Evolutionary conservation across 2,329 filamentous ascomycete genomes (phyloP).

Genomic region (Monosporascus sp.): DNA sequence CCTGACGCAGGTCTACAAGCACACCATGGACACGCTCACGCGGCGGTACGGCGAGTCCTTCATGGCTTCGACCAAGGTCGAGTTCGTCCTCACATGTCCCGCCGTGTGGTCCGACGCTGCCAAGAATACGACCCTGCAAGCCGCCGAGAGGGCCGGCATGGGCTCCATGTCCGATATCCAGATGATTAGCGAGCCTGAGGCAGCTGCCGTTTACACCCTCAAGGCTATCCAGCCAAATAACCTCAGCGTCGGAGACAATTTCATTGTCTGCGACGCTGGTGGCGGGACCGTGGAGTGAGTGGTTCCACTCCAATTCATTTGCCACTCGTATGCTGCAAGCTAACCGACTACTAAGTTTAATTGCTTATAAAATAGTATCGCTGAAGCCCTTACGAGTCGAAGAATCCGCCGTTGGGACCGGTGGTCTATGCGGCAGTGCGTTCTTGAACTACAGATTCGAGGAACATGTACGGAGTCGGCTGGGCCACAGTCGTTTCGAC

Average conservation of each 20-base stretch:
- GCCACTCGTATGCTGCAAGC: background rate
- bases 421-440: conserved; percentile 70
- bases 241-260: conserved; percentile 61
- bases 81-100: conserved; percentile 76
- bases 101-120: conserved; percentile 82
- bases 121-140: conserved; percentile 76
- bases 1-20: conserved; percentile 67
- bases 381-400: conserved; percentile 67
- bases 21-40: conserved; percentile 73
- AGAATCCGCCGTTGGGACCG: conserved; percentile 74
- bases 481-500: conserved; percentile 63
- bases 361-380: conserved; percentile 76
- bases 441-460: conserved; percentile 79
- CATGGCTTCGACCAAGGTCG: conserved; percentile 68
- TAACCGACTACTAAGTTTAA: conserved; percentile 43
- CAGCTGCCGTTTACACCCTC: conserved; percentile 72
- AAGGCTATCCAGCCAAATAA: conserved; percentile 75
- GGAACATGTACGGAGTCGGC: conserved; percentile 63
- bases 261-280: conserved; percentile 58
- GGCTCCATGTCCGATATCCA: conserved; percentile 64
- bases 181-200: conserved; percentile 77
- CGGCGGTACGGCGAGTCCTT: conserved; percentile 73
- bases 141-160: conserved; percentile 75
- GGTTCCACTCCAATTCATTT: too few species aligned
- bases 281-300: conserved; percentile 63